Percentiles rank a stretch among this genome's conserved stretches.
Conservation (phyloP, 148 eudicot species). For the Amaranthus hypochondriacus region DNA sequence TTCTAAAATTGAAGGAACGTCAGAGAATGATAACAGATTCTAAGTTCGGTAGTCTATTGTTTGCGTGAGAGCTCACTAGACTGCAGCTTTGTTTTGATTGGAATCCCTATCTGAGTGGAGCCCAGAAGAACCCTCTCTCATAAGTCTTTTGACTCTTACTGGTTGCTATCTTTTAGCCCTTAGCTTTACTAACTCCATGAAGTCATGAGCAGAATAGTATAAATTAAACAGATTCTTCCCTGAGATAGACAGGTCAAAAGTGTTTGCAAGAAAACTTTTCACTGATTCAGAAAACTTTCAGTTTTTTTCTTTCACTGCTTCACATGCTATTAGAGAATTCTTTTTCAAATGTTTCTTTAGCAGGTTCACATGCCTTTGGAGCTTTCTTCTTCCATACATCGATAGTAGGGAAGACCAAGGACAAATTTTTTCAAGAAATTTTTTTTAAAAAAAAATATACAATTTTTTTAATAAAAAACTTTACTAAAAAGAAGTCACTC, state of each 20-base stretch:
- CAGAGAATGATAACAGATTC: too few relatives aligned
- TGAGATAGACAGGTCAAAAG: background rate
- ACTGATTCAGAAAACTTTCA: background rate
- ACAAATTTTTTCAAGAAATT: background rate
- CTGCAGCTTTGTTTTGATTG: too few relatives aligned
- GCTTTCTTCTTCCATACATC: background rate
- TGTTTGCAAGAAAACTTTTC: background rate
- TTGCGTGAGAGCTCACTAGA: too few relatives aligned
- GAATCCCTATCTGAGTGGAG: too few relatives aligned
- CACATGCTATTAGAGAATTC: background rate
- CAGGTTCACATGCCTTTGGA: background rate
- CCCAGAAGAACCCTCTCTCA: too few relatives aligned
- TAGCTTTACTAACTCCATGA: background rate
- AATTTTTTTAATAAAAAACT: background rate
- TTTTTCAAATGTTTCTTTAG: too few relatives aligned
- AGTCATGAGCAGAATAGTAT: background rate
- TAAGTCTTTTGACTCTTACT: too few relatives aligned
- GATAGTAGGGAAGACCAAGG: background rate
- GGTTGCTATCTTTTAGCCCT: too few relatives aligned
- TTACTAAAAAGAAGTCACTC: background rate
- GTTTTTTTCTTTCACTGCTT: background rate
- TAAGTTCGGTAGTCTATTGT: too few relatives aligned
- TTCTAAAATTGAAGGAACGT: background rate
- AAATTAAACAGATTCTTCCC: background rate
- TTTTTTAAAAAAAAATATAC: background rate